Evolutionary conservation across 768 basidiomycete species (phyloP).

Genomic region (Boletus insuetus): DNA sequence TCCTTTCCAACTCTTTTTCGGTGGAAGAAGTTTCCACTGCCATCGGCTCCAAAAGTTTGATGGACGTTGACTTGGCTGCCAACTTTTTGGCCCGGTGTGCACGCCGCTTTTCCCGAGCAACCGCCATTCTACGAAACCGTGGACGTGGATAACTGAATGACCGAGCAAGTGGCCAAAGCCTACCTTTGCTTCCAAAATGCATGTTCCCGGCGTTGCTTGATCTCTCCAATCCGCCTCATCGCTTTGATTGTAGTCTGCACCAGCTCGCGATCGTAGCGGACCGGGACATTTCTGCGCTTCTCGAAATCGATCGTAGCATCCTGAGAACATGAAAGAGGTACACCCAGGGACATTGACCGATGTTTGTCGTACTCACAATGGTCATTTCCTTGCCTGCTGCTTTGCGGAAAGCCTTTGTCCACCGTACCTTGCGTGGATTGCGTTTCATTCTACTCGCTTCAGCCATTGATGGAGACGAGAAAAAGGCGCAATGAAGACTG

Average conservation of each 20-base stretch:
- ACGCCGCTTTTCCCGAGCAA: slow-evolving; percentile 73
- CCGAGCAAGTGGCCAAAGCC: slow-evolving; percentile 8
- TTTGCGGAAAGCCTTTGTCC: slow-evolving; percentile 99
- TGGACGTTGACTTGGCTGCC: slow-evolving; percentile 50
- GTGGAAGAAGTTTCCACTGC: slow-evolving; percentile 40
- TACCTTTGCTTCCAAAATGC: slow-evolving; percentile 96
- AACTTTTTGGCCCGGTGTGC: slow-evolving; percentile 66
- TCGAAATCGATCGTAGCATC: slow-evolving; percentile 99
- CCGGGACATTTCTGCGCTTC: slow-evolving; percentile 95
- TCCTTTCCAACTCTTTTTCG: slow-evolving; percentile 67
- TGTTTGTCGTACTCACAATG: slow-evolving; percentile 57
- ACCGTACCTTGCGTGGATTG: slow-evolving; percentile 96
- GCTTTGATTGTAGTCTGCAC: slow-evolving; percentile 92
- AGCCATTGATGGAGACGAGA: neutral
- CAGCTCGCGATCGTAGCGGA: slow-evolving; percentile 94
- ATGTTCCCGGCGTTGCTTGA: slow-evolving; percentile 84
- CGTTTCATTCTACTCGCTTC: slow-evolving; percentile 83
- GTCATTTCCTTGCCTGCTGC: slow-evolving; percentile 99
- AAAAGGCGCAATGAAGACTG: slow-evolving; percentile 20
- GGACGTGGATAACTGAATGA: neutral
- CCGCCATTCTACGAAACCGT: slow-evolving; percentile 67
- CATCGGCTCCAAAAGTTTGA: slow-evolving; percentile 68
- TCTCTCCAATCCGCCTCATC: slow-evolving; percentile 93
- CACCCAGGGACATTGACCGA: neutral
- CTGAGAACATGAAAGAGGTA: slow-evolving; percentile 40